Percentiles rank a stretch among this genome's conserved stretches.
Evolutionary conservation across 257 asterid genomes (phyloP).

Genomic region (Nicotiana undulata): DNA sequence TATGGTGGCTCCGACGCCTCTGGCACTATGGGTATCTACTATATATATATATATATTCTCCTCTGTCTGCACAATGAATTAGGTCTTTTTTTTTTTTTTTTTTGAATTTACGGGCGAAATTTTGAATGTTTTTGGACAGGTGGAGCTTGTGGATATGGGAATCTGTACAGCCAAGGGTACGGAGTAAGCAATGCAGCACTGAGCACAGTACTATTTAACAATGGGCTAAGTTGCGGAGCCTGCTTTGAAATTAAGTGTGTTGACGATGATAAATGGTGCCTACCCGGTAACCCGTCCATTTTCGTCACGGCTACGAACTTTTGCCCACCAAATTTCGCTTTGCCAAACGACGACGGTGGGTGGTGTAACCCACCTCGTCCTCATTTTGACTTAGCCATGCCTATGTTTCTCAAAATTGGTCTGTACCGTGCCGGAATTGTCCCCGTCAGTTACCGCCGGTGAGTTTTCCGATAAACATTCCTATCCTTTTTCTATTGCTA

Average conservation of each 20-base stretch:
- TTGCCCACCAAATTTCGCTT: conserved; percentile 70
- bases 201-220: conserved; percentile 71
- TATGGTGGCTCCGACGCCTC: conserved; percentile 91
- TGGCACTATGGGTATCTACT: conserved; percentile 74
- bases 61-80: neutral
- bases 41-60: no score
- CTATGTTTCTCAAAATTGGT: conserved; percentile 71
- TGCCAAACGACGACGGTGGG: conserved; percentile 68
- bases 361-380: conserved; percentile 88
- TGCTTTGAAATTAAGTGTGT: conserved; percentile 70
- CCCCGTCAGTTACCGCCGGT: conserved; percentile 73
- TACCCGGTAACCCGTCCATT: conserved; percentile 62
- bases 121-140: conserved; percentile 15
- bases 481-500: no score
- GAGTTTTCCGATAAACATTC: neutral
- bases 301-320: conserved; percentile 68
- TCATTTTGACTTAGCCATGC: conserved; percentile 82
- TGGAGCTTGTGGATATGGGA: conserved; percentile 77
- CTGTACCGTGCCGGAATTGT: conserved; percentile 73
- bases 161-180: conserved; percentile 78
- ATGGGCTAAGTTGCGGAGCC: conserved; percentile 72
- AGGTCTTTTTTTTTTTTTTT: no score
- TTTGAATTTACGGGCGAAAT: neutral
- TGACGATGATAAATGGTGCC: conserved; percentile 44
- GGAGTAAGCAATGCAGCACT: conserved; percentile 75